phyloP scores from a whole-genome alignment of 2,329 filamentous ascomycete species.

The Xylogone sp. region DNA sequence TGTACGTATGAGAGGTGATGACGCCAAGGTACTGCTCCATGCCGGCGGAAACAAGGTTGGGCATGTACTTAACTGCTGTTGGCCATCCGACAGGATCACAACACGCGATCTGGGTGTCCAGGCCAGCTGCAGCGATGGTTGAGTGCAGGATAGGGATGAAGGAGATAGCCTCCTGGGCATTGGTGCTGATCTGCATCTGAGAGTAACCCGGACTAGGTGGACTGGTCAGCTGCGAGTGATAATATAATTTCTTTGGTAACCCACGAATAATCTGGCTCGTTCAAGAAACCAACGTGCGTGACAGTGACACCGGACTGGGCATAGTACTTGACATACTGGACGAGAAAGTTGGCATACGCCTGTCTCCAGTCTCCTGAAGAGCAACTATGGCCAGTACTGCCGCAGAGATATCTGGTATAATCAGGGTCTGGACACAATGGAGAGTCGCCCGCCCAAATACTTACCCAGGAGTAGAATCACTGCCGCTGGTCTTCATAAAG shows the following conservation, averaged over 20 bases:
- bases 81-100: conserved; percentile 41
- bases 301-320: conserved; percentile 34
- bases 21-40: conserved; percentile 33
- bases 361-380: conserved; percentile 41
- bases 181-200: conserved; percentile 32
- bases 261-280: conserved; percentile 37
- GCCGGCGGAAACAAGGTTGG: conserved; percentile 32
- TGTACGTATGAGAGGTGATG: conserved; percentile 38
- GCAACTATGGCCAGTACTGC: conserved; percentile 36
- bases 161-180: conserved; percentile 44
- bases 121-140: conserved; percentile 32
- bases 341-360: conserved; percentile 44
- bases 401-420: conserved; percentile 42
- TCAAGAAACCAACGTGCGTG: conserved; percentile 39
- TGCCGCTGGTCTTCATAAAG: conserved; percentile 47
- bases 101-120: conserved; percentile 37
- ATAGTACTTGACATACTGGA: conserved; percentile 42
- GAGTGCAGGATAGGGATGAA: conserved; percentile 43
- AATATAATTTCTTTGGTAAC: too few relatives aligned
- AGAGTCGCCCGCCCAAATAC: too few relatives aligned
- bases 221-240: too few relatives aligned
- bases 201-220: too few relatives aligned
- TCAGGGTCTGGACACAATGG: too few relatives aligned
- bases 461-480: too few relatives aligned
- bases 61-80: conserved; percentile 33